Evolutionary conservation across 75 land plant species (phyloP).

Genomic region (Sequoia sempervirens): DNA sequence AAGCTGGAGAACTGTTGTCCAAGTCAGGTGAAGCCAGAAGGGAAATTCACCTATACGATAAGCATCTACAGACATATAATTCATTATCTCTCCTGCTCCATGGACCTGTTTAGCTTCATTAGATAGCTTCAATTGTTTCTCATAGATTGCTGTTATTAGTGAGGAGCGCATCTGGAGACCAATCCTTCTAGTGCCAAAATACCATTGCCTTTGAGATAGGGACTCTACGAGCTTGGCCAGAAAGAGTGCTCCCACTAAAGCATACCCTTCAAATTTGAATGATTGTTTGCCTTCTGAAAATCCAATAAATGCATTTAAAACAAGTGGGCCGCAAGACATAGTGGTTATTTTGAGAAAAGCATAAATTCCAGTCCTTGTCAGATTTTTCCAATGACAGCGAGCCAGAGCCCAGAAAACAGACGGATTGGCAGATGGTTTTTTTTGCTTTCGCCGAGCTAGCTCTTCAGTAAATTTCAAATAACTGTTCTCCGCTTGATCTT

Average conservation of each 20-base stretch:
- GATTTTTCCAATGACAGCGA: slow-evolving; percentile 38
- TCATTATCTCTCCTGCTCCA: slow-evolving; percentile 30
- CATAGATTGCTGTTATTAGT: slow-evolving; percentile 20
- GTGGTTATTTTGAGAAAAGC: slow-evolving; percentile 51
- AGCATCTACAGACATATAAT: slow-evolving; percentile 36
- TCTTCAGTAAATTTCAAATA: slow-evolving; percentile 24
- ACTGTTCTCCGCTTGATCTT: slow-evolving; percentile 37
- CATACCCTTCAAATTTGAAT: slow-evolving; percentile 39
- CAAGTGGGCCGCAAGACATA: slow-evolving; percentile 53
- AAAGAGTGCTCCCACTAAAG: slow-evolving; percentile 17
- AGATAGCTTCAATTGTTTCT: slow-evolving; percentile 27
- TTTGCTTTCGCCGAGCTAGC: slow-evolving; percentile 5
- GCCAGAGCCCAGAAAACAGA: slow-evolving; percentile 34
- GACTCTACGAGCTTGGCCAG: slow-evolving; percentile 15
- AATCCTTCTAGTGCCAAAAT: slow-evolving; percentile 19
- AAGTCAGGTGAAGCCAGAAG: slow-evolving; percentile 15
- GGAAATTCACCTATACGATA: slow-evolving; percentile 28
- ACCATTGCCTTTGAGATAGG: slow-evolving; percentile 21
- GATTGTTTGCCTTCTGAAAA: slow-evolving; percentile 38
- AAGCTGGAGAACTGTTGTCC: slow-evolving; percentile 15
- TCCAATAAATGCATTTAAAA: slow-evolving; percentile 57
- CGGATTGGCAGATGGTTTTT: slow-evolving; percentile 7
- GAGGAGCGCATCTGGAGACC: slow-evolving; percentile 22
- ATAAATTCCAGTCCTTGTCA: slow-evolving; percentile 48
- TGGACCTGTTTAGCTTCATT: slow-evolving; percentile 21